These are phyloP conservation scores for Theileria orientalis DNA, from an alignment of 169 alveolate species.

Conservation along the genomic window DNA sequence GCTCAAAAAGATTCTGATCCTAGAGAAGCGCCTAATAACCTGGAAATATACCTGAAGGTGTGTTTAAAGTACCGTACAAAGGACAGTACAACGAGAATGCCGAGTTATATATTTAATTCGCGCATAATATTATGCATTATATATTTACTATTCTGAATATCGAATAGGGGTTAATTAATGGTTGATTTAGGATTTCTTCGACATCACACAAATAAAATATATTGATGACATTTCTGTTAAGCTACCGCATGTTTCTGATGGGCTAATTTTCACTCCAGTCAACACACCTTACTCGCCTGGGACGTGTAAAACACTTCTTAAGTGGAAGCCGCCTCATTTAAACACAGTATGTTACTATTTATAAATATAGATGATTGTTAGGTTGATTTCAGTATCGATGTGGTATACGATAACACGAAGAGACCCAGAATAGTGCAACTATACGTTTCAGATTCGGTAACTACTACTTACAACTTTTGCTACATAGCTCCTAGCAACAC, in stretches of 20 bases:
- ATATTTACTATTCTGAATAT: slow-evolving; percentile 20
- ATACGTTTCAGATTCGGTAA: slow-evolving; percentile 52
- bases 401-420: slow-evolving; percentile 65
- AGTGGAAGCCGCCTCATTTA: slow-evolving; percentile 95
- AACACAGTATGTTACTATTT: slow-evolving; percentile 81
- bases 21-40: slow-evolving; percentile 14
- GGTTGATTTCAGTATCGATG: slow-evolving; percentile 85
- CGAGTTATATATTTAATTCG: slow-evolving; percentile 13
- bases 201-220: slow-evolving; percentile 76
- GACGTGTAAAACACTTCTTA: slow-evolving; percentile 88
- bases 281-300: slow-evolving; percentile 91
- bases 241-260: slow-evolving; percentile 92
- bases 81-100: not conserved
- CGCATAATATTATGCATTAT: not conserved
- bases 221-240: slow-evolving; percentile 80
- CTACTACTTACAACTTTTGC: not conserved
- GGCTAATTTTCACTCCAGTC: slow-evolving; percentile 92
- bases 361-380: not conserved
- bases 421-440: slow-evolving; percentile 67
- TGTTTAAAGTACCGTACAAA: no score
- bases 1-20: not conserved
- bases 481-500: not conserved
- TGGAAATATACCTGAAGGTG: slow-evolving; percentile 57
- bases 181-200: slow-evolving; percentile 87
- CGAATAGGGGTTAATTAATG: not conserved